These are phyloP conservation scores for Termitomyces sp. DNA, from an alignment of 768 basidiomycete species.

Conservation along the genomic window DNA sequence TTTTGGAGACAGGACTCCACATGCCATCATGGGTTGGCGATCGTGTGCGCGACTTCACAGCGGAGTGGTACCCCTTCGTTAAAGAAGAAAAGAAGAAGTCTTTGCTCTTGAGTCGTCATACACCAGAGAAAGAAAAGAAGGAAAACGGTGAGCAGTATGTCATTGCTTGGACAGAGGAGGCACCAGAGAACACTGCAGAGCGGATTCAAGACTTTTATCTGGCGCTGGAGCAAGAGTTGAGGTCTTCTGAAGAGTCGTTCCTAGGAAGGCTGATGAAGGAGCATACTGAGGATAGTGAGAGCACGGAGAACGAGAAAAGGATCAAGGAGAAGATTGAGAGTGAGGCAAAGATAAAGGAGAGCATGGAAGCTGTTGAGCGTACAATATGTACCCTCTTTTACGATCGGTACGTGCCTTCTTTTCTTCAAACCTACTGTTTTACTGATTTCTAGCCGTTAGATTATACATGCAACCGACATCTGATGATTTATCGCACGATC, in stretches of 20 bases:
- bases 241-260: conserved; percentile 32
- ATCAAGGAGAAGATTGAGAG: conserved; percentile 26
- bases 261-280: conserved; percentile 19
- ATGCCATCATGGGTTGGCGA: conserved; percentile 55
- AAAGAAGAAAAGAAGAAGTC: conserved; percentile 16
- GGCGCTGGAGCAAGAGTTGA: conserved; percentile 58
- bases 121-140: conserved; percentile 20
- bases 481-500: conserved; percentile 82
- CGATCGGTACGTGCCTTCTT: conserved; percentile 53
- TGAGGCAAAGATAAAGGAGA: conserved; percentile 45
- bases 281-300: conserved; percentile 23
- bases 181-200: conserved; percentile 46
- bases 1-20: conserved; percentile 29
- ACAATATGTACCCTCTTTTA: conserved; percentile 73
- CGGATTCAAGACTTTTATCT: conserved; percentile 69
- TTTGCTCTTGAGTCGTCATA: conserved; percentile 1
- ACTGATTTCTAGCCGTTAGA: conserved; percentile 28
- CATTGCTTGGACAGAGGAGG: conserved; percentile 39
- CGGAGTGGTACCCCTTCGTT: conserved; percentile 54
- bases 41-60: conserved; percentile 49
- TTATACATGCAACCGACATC: conserved; percentile 66
- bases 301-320: conserved; percentile 27
- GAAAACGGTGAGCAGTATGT: conserved; percentile 24
- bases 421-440: not conserved
- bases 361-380: conserved; percentile 72